Evolutionary conservation across 2,329 filamentous ascomycete genomes (phyloP).

Genomic region (Chaetomium globosum): DNA sequence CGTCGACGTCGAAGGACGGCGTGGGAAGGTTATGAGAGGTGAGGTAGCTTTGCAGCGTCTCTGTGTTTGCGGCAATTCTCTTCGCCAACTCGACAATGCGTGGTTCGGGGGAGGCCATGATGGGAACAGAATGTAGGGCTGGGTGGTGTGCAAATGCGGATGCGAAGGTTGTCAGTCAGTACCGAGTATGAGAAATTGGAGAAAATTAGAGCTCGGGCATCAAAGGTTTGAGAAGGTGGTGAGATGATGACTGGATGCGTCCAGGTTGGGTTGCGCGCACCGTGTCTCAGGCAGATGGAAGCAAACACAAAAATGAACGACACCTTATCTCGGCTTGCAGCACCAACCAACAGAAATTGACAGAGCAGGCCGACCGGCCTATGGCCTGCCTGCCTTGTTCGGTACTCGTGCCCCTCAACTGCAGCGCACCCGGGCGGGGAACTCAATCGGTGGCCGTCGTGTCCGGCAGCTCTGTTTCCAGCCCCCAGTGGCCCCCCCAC

Average conservation of each 20-base stretch:
- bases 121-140: background rate
- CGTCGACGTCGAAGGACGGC: background rate
- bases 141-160: background rate
- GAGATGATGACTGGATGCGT: background rate
- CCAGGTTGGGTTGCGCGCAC: background rate
- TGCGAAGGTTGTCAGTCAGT: background rate
- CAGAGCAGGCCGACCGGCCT: background rate
- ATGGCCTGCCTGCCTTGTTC: background rate
- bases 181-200: background rate
- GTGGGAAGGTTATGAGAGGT: background rate
- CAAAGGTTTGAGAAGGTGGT: background rate
- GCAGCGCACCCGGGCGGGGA: background rate
- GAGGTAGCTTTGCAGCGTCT: background rate
- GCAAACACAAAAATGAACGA: background rate
- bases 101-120: background rate
- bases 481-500: background rate
- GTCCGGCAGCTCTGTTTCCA: background rate
- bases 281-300: background rate
- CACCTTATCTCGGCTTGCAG: background rate
- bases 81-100: background rate
- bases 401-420: background rate
- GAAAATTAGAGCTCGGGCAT: background rate
- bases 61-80: slow-evolving; percentile 2
- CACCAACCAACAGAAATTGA: background rate
- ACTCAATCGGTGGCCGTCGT: background rate